Base-by-base conservation (phyloP, 345 rosid genomes). In the Jatropha curcas region DNA sequence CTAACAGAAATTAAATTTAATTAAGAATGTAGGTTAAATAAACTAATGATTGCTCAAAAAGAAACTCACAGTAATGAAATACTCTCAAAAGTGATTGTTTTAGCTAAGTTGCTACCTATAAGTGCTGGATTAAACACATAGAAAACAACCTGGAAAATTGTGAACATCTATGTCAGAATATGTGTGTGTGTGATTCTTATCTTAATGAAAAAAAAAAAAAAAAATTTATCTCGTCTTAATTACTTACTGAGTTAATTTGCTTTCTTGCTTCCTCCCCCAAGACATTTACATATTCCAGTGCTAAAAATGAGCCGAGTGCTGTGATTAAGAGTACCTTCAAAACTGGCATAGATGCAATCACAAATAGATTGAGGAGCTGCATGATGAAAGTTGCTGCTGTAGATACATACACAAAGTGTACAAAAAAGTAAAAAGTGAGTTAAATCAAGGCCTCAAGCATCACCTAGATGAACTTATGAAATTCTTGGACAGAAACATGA, bases 111-210 rank as follows among this genome's bases (percentile, higher is more conserved):
- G 79, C 83, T 51, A 39, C 71, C 78, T 2, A 85, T 75, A 7
- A 85, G 71, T 17, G 86, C 74, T 28, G 84, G 88, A 63, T 55
- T 74, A 65, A 85, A 74, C 62, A 85, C 86, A 43, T 28, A 79
- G 31, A 83, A 83, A 30, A 72, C 83, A 25, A 82, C 41, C 86
- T 85, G 80, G 1, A 1, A 12, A 46, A n/a, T n/a, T n/a, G n/a
- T 27, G 2, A 12, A 45, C 3, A 67, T 8, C 45, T 41, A n/a
- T 34, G 39, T n/a, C n/a, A n/a, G n/a, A n/a, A n/a, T n/a, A n/a
- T n/a, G n/a, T n/a, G n/a, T n/a, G n/a, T n/a, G n/a, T n/a, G n/a
- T n/a, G n/a, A n/a, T n/a, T n/a, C n/a, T n/a, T n/a, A n/a, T n/a
- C n/a, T n/a, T n/a, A n/a, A n/a, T n/a, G n/a, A n/a, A n/a, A 70